Conservation (phyloP, 2,329 filamentous ascomycete species). For the Fusarium sp. region DNA sequence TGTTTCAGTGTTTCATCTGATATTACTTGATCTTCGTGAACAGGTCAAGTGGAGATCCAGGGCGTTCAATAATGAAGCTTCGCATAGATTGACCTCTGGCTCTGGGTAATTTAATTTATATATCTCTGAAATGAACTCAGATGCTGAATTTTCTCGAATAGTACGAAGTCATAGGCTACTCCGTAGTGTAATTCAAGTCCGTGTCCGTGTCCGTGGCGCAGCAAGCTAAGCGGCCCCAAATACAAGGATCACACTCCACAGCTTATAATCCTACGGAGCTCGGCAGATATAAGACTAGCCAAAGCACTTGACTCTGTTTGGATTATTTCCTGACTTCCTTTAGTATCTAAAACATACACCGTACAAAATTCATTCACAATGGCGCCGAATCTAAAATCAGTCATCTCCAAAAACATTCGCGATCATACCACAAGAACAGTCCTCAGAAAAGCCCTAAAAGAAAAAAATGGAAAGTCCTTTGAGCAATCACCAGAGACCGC, state of each 20-base stretch:
- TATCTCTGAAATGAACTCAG: rapidly evolving
- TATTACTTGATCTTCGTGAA: background rate
- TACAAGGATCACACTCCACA: background rate
- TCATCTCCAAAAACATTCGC: constrained; percentile 1
- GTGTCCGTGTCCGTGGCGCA: background rate
- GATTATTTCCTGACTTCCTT: background rate
- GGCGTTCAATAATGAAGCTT: too few species aligned
- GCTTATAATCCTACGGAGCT: background rate
- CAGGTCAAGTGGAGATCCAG: too few species aligned
- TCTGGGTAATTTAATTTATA: background rate
- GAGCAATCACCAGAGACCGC: background rate
- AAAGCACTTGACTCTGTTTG: too few species aligned
- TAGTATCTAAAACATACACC: rapidly evolving
- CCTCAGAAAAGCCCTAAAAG: background rate
- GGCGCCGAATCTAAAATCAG: constrained; percentile 1
- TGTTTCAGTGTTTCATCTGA: background rate
- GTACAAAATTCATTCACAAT: background rate
- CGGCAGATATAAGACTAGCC: background rate
- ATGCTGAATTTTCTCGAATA: background rate
- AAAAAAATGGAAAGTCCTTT: background rate
- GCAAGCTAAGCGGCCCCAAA: background rate
- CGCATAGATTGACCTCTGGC: rapidly evolving
- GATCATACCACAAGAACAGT: constrained; percentile 1
- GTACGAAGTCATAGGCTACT: too few species aligned
- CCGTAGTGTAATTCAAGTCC: background rate